Conservation (phyloP, 768 basidiomycete genomes). For the Chlorophyllum brunneum region DNA sequence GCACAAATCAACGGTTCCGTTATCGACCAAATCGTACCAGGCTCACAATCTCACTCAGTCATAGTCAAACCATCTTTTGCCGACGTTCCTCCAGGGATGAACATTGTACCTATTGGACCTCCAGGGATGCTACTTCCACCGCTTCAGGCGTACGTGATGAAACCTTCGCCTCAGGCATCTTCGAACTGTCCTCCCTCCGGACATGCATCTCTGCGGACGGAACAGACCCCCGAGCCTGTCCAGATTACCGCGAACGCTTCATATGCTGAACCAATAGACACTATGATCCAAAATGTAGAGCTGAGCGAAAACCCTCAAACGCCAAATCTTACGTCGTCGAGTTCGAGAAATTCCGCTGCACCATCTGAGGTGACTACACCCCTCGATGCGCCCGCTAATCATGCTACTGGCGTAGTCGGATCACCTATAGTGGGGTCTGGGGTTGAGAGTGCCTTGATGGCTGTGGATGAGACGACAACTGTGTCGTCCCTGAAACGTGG, state of each 20-base stretch:
- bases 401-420: neutral
- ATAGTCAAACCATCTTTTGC: neutral
- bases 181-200: neutral
- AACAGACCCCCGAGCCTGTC: neutral
- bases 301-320: neutral
- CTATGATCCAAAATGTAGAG: neutral
- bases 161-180: neutral
- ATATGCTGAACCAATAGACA: neutral
- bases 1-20: neutral
- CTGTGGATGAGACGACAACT: neutral
- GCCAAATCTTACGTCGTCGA: neutral
- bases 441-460: neutral
- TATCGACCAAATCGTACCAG: neutral
- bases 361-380: constrained; percentile 13
- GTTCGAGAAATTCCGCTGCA: neutral
- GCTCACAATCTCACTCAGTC: neutral
- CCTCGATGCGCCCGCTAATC: neutral
- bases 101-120: constrained; percentile 5
- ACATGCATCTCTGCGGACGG: neutral
- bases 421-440: constrained; percentile 1
- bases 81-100: neutral
- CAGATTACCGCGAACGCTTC: neutral
- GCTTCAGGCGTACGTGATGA: neutral
- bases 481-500: constrained; percentile 4
- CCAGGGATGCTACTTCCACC: constrained; percentile 2